Base-by-base conservation (phyloP, 345 rosid genomes). In the Mercurialis annua region DNA sequence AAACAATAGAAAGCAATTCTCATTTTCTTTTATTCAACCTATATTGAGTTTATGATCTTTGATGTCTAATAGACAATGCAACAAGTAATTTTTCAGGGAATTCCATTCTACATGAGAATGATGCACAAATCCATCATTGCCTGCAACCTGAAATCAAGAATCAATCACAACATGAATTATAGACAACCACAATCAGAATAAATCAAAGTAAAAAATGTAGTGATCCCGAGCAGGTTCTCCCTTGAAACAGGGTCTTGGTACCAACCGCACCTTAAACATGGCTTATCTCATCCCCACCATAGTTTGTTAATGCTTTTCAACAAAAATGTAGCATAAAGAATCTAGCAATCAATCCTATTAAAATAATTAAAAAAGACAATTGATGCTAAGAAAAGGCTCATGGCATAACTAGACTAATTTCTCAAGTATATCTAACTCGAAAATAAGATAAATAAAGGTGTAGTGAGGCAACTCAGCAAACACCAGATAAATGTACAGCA, bases 381-480 rank as follows among this genome's bases (percentile, higher is more conserved):
- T 52, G 15, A n/a, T n/a, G n/a, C n/a, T n/a, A n/a, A n/a, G 8
- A 1, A 38, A 20, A 53, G 82, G 88, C 96, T 86, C 92, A 83
- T 92, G 78, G 10, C 27, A 69, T 76, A 86, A 86, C 90, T 77
- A 80, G 86, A 82, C 59, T 73, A 17, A 43, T 72, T 78, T 82
- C 65, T 79, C 66, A 26, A 4, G 55, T 30, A 7, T 5, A 48
- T 47, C 20, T n/a, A n/a, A n/a, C n/a, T n/a, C 38, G 77, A 78
- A 80, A 85, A 75, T 73, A 72, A 73, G 89, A 85, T 81, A n/a
- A n/a, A n/a, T n/a, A 80, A 77, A 85, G 85, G 86, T 77, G 83
- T 77, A 48, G 65, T 62, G 81, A 80, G 81, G 82, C 84, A 78
- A 1, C 42, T 2, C 36, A 5, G 64, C 0, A 26, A 14, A 26